phyloP scores from a whole-genome alignment of 208 protist genomes.

The Trypanosoma avium region DNA sequence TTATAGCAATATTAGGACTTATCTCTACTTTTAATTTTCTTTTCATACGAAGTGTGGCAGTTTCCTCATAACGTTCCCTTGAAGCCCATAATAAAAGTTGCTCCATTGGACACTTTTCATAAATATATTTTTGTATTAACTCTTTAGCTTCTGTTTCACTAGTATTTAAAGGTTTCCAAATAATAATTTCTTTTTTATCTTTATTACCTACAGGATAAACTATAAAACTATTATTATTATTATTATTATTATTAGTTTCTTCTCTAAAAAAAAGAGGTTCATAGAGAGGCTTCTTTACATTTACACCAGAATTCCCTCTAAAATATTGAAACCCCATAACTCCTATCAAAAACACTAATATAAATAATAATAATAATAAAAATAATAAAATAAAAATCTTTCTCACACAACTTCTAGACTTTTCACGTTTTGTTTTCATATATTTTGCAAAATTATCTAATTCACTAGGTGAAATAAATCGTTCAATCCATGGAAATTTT shows the following conservation, averaged over 20 bases:
- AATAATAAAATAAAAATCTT: constrained; percentile 4
- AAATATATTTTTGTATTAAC: constrained; percentile 18
- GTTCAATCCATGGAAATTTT: constrained; percentile 1
- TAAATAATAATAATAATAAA: too few relatives aligned
- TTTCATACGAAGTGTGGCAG: constrained; percentile 32
- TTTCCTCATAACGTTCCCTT: constrained; percentile 42
- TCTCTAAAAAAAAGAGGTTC: too few relatives aligned
- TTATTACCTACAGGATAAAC: too few relatives aligned
- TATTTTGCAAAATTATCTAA: constrained; percentile 8
- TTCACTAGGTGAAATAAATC: neutral
- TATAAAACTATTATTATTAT: too few relatives aligned
- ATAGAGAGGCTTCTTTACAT: too few relatives aligned
- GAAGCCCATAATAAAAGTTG: constrained; percentile 37
- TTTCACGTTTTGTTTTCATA: neutral
- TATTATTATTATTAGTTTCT: too few relatives aligned
- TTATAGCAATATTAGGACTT: constrained; percentile 29
- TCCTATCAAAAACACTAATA: neutral
- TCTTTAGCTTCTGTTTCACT: constrained; percentile 25
- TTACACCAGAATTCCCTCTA: too few relatives aligned
- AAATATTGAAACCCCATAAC: neutral
- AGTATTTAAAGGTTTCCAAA: constrained; percentile 19
- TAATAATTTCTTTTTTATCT: neutral
- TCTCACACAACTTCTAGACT: neutral
- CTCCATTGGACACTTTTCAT: constrained; percentile 33
- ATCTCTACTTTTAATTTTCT: constrained; percentile 14